A percentile compares a stretch with the other conserved stretches of the same genome.
phyloP scores from a whole-genome alignment of 2,329 filamentous ascomycete species.

The Sordariomycetes sp. region DNA sequence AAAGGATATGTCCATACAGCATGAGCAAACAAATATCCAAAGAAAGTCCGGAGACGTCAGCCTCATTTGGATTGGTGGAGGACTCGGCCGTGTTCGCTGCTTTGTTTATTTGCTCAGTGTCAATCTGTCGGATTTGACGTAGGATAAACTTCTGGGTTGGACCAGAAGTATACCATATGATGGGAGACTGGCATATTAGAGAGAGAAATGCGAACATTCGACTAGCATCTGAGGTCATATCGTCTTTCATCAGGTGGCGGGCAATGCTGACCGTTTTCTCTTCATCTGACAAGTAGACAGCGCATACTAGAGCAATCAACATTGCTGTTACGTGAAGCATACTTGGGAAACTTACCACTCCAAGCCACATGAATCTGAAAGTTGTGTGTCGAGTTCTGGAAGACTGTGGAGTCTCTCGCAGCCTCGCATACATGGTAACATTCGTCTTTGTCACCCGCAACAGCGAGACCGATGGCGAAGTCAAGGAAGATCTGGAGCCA shows the following conservation, averaged over 20 bases:
- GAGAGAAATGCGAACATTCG: slow-evolving; percentile 75
- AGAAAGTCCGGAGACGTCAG: slow-evolving; percentile 11
- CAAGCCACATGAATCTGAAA: slow-evolving; percentile 71
- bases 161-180: slow-evolving; percentile 69
- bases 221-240: slow-evolving; percentile 74
- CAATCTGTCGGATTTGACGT: slow-evolving; percentile 84
- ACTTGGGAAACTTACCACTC: slow-evolving; percentile 44
- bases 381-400: slow-evolving; percentile 59
- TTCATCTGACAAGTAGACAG: slow-evolving; percentile 71
- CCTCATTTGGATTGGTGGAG: background rate
- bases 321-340: too few species aligned
- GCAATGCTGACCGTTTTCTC: slow-evolving; percentile 63
- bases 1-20: slow-evolving; percentile 84
- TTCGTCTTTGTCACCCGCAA: slow-evolving; percentile 55
- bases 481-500: slow-evolving; percentile 91
- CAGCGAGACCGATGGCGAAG: slow-evolving; percentile 70
- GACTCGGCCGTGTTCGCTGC: slow-evolving; percentile 14
- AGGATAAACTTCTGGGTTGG: slow-evolving; percentile 86
- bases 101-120: slow-evolving; percentile 32
- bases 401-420: slow-evolving; percentile 73
- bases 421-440: slow-evolving; percentile 75
- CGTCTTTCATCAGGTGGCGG: slow-evolving; percentile 77
- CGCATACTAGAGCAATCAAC: slow-evolving; percentile 57
- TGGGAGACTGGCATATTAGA: slow-evolving; percentile 62
- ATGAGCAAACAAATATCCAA: slow-evolving; percentile 77